These are phyloP conservation scores for Suhomyces atakaporum DNA, from an alignment of 1,139 yeast genomes.

Conservation along the genomic window DNA sequence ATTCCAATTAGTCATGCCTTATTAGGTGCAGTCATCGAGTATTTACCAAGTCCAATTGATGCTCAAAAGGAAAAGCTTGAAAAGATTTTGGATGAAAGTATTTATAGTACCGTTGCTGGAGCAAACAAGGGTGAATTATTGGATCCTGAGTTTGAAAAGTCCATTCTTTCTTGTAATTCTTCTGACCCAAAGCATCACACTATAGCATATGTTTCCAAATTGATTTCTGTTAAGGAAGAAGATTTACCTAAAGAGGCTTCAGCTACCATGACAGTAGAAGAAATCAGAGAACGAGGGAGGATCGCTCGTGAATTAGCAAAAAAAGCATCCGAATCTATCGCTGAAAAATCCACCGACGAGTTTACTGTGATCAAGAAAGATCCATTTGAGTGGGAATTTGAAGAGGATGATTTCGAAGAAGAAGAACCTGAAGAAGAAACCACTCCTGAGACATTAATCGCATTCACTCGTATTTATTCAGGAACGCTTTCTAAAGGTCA, in stretches of 20 bases:
- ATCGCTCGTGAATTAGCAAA: slow-evolving; percentile 70
- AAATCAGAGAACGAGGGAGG: slow-evolving; percentile 66
- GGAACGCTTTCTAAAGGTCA: slow-evolving; percentile 82
- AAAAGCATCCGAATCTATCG: slow-evolving; percentile 66
- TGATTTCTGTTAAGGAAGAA: slow-evolving; percentile 77
- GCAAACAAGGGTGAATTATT: slow-evolving; percentile 31
- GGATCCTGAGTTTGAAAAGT: slow-evolving; percentile 48
- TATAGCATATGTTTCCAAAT: slow-evolving; percentile 86
- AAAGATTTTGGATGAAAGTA: slow-evolving; percentile 56
- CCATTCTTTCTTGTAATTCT: slow-evolving; percentile 64
- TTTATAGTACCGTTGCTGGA: slow-evolving; percentile 33
- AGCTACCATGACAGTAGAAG: slow-evolving; percentile 51
- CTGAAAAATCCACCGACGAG: slow-evolving; percentile 27
- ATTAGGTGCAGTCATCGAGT: slow-evolving; percentile 79
- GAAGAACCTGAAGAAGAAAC: slow-evolving; percentile 47
- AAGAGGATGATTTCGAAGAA: slow-evolving; percentile 36
- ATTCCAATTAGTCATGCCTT: slow-evolving; percentile 88
- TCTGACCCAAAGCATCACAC: slow-evolving; percentile 56
- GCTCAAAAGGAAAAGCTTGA: slow-evolving; percentile 78
- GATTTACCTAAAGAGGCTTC: slow-evolving; percentile 67
- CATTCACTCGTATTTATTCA: slow-evolving; percentile 85
- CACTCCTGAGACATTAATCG: slow-evolving; percentile 70
- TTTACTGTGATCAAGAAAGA: slow-evolving; percentile 19
- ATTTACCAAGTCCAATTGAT: slow-evolving; percentile 75
- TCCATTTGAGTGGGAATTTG: slow-evolving; percentile 51